These are phyloP conservation scores for Skeletonema tropicum DNA, from an alignment of 108 stramenopile genomes.

Conservation along the genomic window DNA sequence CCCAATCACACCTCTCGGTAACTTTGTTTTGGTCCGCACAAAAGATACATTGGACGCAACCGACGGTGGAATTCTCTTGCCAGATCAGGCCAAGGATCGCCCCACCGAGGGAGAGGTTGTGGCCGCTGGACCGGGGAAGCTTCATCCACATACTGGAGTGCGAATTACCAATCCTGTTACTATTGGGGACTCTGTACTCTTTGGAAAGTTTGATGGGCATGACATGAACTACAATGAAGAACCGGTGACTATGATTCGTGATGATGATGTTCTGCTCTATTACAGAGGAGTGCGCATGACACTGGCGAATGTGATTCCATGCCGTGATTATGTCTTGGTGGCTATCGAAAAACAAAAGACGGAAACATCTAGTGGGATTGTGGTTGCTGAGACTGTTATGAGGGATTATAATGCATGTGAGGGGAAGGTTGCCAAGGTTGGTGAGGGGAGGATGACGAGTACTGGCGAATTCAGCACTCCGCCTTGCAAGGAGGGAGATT, in stretches of 20 bases:
- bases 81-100: slow-evolving; percentile 88
- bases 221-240: slow-evolving; percentile 91
- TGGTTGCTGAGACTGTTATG: slow-evolving; percentile 82
- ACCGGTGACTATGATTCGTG: slow-evolving; percentile 90
- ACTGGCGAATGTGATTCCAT: slow-evolving; percentile 78
- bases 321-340: slow-evolving; percentile 92
- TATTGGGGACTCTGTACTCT: slow-evolving; percentile 82
- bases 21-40: slow-evolving; percentile 84
- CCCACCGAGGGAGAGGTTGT: slow-evolving; percentile 91
- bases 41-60: slow-evolving; percentile 87
- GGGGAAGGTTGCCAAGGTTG: slow-evolving; percentile 92
- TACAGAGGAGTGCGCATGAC: slow-evolving; percentile 88
- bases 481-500: slow-evolving; percentile 83
- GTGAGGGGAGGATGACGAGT: slow-evolving; percentile 88
- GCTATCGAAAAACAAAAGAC: slow-evolving; percentile 66
- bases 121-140: slow-evolving; percentile 90
- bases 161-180: slow-evolving; percentile 85
- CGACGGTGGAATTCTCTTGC: slow-evolving; percentile 89
- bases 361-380: slow-evolving; percentile 84
- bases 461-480: slow-evolving; percentile 76
- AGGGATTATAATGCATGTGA: slow-evolving; percentile 75
- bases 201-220: slow-evolving; percentile 93
- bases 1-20: slow-evolving; percentile 85
- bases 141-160: slow-evolving; percentile 88
- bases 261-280: slow-evolving; percentile 90